phyloP scores from a whole-genome alignment of 176 grass and related monocot genomes.

The Paspalum notatum region DNA sequence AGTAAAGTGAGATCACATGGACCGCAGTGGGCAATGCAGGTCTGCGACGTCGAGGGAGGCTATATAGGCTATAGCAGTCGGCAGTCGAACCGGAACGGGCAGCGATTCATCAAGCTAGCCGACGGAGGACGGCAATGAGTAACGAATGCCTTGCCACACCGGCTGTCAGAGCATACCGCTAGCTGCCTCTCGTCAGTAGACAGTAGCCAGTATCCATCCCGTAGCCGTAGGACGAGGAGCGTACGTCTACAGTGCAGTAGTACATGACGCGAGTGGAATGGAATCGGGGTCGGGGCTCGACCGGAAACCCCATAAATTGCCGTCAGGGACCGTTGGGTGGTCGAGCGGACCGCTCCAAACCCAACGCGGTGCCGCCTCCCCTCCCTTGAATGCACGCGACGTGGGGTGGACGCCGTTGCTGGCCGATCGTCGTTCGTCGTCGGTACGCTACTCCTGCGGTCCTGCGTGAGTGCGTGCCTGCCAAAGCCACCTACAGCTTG shows the following conservation, averaged over 20 bases:
- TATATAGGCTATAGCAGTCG: constrained; percentile 42
- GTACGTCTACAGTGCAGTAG: too few species aligned
- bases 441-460: too few species aligned
- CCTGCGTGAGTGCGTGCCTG: too few species aligned
- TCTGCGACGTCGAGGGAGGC: not conserved
- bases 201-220: not conserved
- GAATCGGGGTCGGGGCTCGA: not conserved
- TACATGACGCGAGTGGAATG: not conserved
- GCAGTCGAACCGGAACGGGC: constrained; percentile 26
- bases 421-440: constrained; percentile 8
- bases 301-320: constrained; percentile 61
- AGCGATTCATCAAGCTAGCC: constrained; percentile 28
- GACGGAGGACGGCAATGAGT: constrained; percentile 52
- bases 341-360: not conserved
- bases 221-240: not conserved
- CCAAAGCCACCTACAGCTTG: not conserved
- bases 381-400: constrained; percentile 37
- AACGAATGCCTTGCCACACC: constrained; percentile 11
- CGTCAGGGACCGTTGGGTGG: constrained; percentile 62
- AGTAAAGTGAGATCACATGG: constrained; percentile 47
- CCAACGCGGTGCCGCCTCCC: too few species aligned
- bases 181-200: not conserved
- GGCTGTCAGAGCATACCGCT: not conserved
- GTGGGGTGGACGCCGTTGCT: not conserved
- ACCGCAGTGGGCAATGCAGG: not conserved